phyloP scores from a whole-genome alignment of 2,329 filamentous ascomycete genomes.

The Arthroderma uncinatum region DNA sequence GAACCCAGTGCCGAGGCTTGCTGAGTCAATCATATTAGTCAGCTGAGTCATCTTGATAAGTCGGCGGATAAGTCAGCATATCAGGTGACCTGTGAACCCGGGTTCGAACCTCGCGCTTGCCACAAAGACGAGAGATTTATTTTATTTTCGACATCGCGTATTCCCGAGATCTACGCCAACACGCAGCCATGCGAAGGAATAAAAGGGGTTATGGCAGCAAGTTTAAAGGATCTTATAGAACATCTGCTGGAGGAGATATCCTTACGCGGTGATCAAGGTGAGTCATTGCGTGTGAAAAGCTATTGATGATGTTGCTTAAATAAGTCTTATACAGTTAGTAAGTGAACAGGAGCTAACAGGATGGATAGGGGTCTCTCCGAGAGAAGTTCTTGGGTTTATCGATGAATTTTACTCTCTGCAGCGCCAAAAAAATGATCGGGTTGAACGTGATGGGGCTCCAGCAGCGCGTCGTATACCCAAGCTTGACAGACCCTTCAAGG shows the following conservation, averaged over 20 bases:
- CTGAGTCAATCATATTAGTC: background rate
- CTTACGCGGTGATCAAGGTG: constrained; percentile 48
- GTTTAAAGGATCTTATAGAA: constrained; percentile 47
- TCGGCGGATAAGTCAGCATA: background rate
- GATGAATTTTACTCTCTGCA: constrained; percentile 27
- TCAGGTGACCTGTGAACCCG: background rate
- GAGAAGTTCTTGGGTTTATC: constrained; percentile 27
- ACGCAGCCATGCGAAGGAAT: constrained; percentile 2
- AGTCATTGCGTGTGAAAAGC: constrained; percentile 21
- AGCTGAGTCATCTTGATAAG: background rate
- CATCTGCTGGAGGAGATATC: constrained; percentile 50
- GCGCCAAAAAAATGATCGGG: background rate
- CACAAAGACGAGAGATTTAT: background rate
- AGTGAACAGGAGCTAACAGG: background rate
- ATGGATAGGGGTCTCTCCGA: constrained; percentile 26
- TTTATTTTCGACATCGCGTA: background rate
- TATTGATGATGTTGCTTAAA: background rate
- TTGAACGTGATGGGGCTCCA: background rate
- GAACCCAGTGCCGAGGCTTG: background rate
- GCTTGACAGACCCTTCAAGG: constrained; percentile 43
- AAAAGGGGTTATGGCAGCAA: constrained; percentile 33
- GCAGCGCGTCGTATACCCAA: constrained; percentile 8
- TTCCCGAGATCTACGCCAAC: background rate
- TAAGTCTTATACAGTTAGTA: background rate
- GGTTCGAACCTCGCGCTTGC: constrained; percentile 10